Conservation (phyloP, 2,329 filamentous ascomycete genomes). For the Exutisphaerella laricina region DNA sequence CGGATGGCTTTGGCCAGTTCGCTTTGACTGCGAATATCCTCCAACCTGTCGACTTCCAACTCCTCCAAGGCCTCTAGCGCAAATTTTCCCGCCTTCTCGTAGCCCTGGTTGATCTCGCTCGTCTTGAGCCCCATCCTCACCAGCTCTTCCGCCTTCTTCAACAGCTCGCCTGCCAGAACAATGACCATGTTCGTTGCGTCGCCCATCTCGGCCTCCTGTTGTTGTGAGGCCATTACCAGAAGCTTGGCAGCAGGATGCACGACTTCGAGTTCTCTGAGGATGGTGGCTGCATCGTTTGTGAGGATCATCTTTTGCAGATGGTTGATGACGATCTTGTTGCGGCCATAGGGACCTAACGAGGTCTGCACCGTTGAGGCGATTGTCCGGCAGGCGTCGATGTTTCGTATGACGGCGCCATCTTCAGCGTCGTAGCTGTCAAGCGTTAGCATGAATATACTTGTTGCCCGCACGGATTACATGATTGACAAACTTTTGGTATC, state of each 20-base stretch:
- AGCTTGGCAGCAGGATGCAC: constrained; percentile 97
- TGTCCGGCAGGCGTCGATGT: constrained; percentile 96
- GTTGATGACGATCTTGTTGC: constrained; percentile 99
- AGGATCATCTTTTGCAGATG: constrained; percentile 99
- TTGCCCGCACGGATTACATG: constrained; percentile 11
- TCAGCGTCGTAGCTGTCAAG: constrained; percentile 83
- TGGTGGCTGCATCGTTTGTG: constrained; percentile 95
- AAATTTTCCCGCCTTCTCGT: constrained; percentile 88
- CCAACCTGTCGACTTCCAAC: constrained; percentile 83
- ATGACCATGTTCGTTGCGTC: constrained; percentile 98
- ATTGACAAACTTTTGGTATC: constrained; percentile 82
- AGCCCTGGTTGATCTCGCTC: constrained; percentile 93
- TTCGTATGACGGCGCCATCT: constrained; percentile 96
- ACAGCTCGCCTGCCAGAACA: constrained; percentile 84
- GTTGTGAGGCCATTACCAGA: constrained; percentile 96
- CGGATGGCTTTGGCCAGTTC: constrained; percentile 93
- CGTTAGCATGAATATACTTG: constrained; percentile 25
- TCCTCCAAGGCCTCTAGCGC: constrained; percentile 76
- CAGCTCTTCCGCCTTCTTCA: constrained; percentile 96
- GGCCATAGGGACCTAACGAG: constrained; percentile 91
- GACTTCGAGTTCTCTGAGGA: constrained; percentile 93
- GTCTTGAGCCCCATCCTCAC: constrained; percentile 96
- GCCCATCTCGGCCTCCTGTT: constrained; percentile 98
- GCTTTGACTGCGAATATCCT: constrained; percentile 70
- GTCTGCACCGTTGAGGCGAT: constrained; percentile 96